Conservation (phyloP, 179 eudicot genomes). For the Kewa caespitosa region DNA sequence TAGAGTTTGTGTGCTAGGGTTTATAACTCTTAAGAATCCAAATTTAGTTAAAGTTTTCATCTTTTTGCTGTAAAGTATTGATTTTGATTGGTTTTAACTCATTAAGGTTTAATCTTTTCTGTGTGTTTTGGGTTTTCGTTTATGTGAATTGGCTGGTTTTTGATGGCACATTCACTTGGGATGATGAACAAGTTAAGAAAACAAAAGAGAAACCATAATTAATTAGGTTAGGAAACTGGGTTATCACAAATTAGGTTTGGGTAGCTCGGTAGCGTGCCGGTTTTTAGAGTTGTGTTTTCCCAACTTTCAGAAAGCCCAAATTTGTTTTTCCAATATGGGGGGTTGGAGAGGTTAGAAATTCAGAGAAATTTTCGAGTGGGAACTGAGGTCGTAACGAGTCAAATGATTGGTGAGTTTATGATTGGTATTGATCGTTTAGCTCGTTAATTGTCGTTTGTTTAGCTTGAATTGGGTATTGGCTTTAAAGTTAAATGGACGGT, state of each 20-base stretch:
- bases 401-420: not conserved
- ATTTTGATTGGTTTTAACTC: no score
- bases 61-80: no score
- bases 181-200: not conserved
- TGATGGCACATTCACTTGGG: not conserved
- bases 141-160: not conserved
- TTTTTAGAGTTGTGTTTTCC: no score
- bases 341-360: not conserved
- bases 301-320: not conserved
- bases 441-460: not conserved
- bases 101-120: no score
- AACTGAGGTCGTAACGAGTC: not conserved
- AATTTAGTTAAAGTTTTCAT: no score
- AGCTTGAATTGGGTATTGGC: not conserved
- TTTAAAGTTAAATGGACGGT: not conserved
- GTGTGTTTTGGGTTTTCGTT: not conserved
- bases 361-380: not conserved
- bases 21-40: no score
- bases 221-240: not conserved
- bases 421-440: no score
- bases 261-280: not conserved
- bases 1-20: no score
- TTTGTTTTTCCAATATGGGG: not conserved
- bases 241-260: not conserved
- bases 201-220: not conserved